Base-by-base conservation (phyloP, 2,329 filamentous ascomycete genomes). In the Cladosporium colombiae region DNA sequence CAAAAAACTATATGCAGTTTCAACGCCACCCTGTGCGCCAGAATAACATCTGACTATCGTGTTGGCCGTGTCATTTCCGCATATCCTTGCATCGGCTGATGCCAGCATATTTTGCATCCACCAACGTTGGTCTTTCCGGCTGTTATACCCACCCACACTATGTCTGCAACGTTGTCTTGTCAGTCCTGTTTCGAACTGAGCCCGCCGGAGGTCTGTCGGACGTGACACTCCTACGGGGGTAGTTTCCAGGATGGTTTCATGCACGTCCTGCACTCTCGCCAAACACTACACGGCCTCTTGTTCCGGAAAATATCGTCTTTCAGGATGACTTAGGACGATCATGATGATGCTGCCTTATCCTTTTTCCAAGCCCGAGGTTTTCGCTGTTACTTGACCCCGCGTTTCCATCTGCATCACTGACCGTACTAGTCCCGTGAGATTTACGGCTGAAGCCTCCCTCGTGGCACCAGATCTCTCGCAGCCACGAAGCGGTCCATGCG, bases 71-170 rank as follows among this genome's bases (percentile, higher is more conserved):
- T 31, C 27, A 21, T 55, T 31, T 55, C 25, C 52, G 52, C 52
- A 55, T 31, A 21, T 55, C 52, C 27, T 55, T 29, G 31, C 52
- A 55, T 55, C 52, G 25, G 52, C 52, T 46, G 40, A 21, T 46
- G 40, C 40, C n/a, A 46, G 40, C 40, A 23, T 8, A 1, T 46
- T 46, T 46, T 21, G 40, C 40, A 46, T 46, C n/a, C n/a, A 46
- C 40, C 52, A 29, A 55, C 31, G 33, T 55, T 21, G 35, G 56
- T 44, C 37, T 62, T 55, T 37, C 33, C 61, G 61, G 50, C 61
- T 63, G 50, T 56, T 63, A 63, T 63, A 63, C 61, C 61, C 61
- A 63, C 50, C 61, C 61, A 63, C 61, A 63, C 61, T 46, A 29
- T 46, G 56, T 46, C 37, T 59, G 56, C 59, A 29, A 62, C 59